These are phyloP conservation scores for Spathaspora passalidarum DNA, from an alignment of 805 yeast genomes.

Conservation along the genomic window DNA sequence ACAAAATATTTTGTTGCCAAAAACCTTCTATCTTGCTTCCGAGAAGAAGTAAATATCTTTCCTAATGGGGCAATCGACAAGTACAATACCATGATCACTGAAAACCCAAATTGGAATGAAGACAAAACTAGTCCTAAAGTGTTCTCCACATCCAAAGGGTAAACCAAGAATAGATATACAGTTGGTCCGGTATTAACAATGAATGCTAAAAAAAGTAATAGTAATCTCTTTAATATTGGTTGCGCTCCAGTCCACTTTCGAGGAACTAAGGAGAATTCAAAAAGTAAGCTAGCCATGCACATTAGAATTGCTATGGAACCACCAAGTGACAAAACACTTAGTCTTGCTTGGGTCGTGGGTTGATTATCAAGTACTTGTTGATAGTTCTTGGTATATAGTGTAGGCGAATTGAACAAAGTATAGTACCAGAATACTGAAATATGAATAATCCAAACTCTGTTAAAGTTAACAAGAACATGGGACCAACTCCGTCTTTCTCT, in stretches of 20 bases:
- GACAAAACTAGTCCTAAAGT: constrained; percentile 44
- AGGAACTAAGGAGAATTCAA: constrained; percentile 66
- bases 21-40: constrained; percentile 33
- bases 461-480: constrained; percentile 70
- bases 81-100: constrained; percentile 52
- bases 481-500: constrained; percentile 74
- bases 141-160: constrained; percentile 30
- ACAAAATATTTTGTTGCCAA: constrained; percentile 60
- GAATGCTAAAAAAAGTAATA: constrained; percentile 41
- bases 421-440: constrained; percentile 74
- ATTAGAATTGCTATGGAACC: constrained; percentile 61
- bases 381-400: constrained; percentile 61
- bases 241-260: constrained; percentile 72
- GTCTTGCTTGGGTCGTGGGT: constrained; percentile 54
- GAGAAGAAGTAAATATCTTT: constrained; percentile 40
- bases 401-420: constrained; percentile 64
- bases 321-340: constrained; percentile 63
- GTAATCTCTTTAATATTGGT: constrained; percentile 49
- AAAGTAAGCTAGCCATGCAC: constrained; percentile 51
- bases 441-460: constrained; percentile 78
- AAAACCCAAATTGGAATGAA: constrained; percentile 52
- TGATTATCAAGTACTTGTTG: constrained; percentile 51
- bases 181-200: constrained; percentile 49
- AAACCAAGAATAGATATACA: constrained; percentile 47
- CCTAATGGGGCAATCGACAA: constrained; percentile 64